Evolutionary conservation across 768 basidiomycete species (phyloP).

Genomic region (Lentinula guzmanii): DNA sequence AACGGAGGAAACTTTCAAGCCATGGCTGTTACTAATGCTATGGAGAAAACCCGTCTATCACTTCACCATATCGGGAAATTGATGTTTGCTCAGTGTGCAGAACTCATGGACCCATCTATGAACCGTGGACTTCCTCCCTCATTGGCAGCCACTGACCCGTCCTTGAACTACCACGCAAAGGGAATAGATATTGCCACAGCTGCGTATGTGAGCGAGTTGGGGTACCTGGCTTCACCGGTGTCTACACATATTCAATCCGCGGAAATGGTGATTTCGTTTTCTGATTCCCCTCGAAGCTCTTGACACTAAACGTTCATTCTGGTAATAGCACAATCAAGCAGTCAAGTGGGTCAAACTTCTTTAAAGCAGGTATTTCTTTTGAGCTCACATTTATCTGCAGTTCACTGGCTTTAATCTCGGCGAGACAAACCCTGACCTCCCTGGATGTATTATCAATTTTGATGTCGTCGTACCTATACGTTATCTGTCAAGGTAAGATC

Average conservation of each 20-base stretch:
- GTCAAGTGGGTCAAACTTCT: slow-evolving; percentile 51
- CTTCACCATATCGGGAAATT: slow-evolving; percentile 47
- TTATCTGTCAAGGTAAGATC: slow-evolving; percentile 53
- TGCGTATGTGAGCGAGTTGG: slow-evolving; percentile 73
- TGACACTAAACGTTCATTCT: neutral
- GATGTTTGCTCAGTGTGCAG: slow-evolving; percentile 47
- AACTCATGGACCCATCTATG: slow-evolving; percentile 75
- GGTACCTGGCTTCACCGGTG: slow-evolving; percentile 72
- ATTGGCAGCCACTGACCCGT: slow-evolving; percentile 67
- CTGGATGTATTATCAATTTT: slow-evolving; percentile 67
- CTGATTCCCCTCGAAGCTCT: neutral
- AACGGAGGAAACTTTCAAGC: slow-evolving; percentile 62
- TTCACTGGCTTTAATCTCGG: slow-evolving; percentile 65
- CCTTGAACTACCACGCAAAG: slow-evolving; percentile 72
- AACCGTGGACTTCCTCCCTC: slow-evolving; percentile 76
- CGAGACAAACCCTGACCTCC: slow-evolving; percentile 64
- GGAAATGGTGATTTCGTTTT: slow-evolving; percentile 40
- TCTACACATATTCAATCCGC: slow-evolving; percentile 78
- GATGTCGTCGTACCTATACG: slow-evolving; percentile 65
- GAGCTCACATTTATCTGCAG: slow-evolving; percentile 16
- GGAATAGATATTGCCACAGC: slow-evolving; percentile 80
- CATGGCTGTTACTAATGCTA: slow-evolving; percentile 61
- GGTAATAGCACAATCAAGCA: slow-evolving; percentile 61
- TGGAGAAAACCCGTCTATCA: slow-evolving; percentile 37
- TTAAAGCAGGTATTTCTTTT: neutral